Evolutionary conservation across 2,329 filamentous ascomycete species (phyloP).

Genomic region (Orbilia ellipsospora): DNA sequence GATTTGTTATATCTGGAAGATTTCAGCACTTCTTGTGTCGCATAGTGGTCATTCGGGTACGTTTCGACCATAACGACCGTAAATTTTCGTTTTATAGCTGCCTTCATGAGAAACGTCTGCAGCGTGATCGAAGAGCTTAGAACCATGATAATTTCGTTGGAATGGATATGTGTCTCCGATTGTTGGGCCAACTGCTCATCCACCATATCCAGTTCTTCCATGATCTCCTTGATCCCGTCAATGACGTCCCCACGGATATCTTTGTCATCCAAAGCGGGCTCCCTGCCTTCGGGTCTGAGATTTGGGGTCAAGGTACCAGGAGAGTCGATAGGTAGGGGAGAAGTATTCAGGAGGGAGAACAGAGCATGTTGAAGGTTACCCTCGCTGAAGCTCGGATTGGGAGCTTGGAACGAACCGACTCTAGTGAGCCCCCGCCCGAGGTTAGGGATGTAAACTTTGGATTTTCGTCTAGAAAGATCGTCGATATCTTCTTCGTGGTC

Average conservation of each 20-base stretch:
- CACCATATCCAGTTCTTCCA: conserved; percentile 91
- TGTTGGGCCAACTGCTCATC: conserved; percentile 92
- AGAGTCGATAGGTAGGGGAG: conserved; percentile 53
- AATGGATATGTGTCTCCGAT: conserved; percentile 90
- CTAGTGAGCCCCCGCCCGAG: conserved; percentile 27
- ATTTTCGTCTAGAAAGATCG: conserved; percentile 38
- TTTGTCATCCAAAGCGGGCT: conserved; percentile 52
- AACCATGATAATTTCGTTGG: conserved; percentile 90
- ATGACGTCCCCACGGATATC: conserved; percentile 90
- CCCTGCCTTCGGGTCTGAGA: conserved; percentile 26
- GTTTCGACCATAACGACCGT: conserved; percentile 86
- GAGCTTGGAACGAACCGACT: conserved; percentile 30
- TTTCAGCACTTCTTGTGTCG: conserved; percentile 72
- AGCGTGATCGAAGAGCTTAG: conserved; percentile 87
- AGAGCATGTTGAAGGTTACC: conserved; percentile 49
- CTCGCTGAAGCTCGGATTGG: conserved; percentile 35
- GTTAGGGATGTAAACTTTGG: conserved; percentile 45
- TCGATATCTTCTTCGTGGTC: conserved; percentile 47
- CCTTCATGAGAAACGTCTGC: conserved; percentile 87
- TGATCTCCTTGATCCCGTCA: conserved; percentile 92
- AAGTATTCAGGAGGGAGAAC: conserved; percentile 47
- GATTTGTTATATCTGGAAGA: conserved; percentile 63
- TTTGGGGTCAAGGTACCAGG: conserved; percentile 46
- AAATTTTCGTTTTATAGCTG: conserved; percentile 88
- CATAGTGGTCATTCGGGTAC: conserved; percentile 75